Evolutionary conservation across 2,329 filamentous ascomycete species (phyloP), one percentile per base, ranked within the genome.

Genomic region (Grosmannia penicillata): DNA sequence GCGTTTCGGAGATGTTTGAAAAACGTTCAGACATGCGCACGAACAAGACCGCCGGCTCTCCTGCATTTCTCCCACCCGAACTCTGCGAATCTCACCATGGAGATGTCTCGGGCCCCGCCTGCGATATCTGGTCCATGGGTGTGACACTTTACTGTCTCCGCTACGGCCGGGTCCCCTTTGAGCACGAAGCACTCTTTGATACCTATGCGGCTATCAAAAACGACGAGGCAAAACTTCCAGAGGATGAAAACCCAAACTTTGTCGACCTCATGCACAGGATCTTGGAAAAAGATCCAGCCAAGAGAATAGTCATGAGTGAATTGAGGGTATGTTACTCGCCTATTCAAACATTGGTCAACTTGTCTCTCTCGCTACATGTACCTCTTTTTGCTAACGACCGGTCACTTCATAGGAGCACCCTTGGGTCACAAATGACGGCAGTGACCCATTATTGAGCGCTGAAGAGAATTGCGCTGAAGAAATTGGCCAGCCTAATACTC

Each of bases 91-190:
- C 77, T 8, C 86, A 75, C 50, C 89, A 95, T 53, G 84, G 83
- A 1, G 78, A 87, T 47, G 79, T 96, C 2, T 89, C 83, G 3
- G 91, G 91, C 10, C 82, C 75, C 49, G 86, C 89, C 4, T 85
- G 85, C 4, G 91, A 98, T 57, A 86, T 98, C 38, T 98, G 91
- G 91, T 93, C 89, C 4, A 96, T 96, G 89, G 91, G 91, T 7
- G 79, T 95, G 8, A 93, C 87, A 2, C 65, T 98, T 3, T 96
- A 89, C 55, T 98, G 91, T 55, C 68, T 98, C 28, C 78, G 82
- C 43, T 96, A 93, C 51, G 91, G 91, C 24, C 69, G 65, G 36
- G 79, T 98, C 44, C 91, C 91, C 0, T 98, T 96, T 52, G 80
- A 87, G 51, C 73, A 79, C 40, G 65, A 72, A 6, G 77, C 75